Evolutionary conservation across 495 filamentous ascomycete species (phyloP).

Genomic region (Aspergillus leporis): DNA sequence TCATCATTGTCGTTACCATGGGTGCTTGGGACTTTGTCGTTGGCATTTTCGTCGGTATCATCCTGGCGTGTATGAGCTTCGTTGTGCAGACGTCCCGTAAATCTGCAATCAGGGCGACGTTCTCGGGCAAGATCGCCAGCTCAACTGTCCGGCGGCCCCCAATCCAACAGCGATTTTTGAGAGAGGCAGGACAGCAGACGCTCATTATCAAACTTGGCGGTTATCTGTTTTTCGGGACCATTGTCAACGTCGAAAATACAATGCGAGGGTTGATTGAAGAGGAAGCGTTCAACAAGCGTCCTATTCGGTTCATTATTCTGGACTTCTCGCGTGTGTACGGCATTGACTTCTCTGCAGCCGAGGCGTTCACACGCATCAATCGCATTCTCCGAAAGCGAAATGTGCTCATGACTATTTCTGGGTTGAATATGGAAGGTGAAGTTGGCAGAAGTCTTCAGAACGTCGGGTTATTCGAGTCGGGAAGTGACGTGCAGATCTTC

Average conservation of each 20-base stretch:
- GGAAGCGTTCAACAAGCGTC: conserved; percentile 69
- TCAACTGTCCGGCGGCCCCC: conserved; percentile 91
- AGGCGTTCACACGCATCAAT: conserved; percentile 90
- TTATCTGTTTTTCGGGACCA: conserved; percentile 95
- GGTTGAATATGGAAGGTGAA: conserved; percentile 68
- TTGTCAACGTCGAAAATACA: conserved; percentile 87
- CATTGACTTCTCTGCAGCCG: conserved; percentile 91
- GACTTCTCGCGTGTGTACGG: conserved; percentile 89
- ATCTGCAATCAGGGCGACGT: conserved; percentile 82
- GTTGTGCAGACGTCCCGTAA: conserved; percentile 89
- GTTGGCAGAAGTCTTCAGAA: conserved; percentile 76
- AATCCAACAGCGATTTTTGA: conserved; percentile 82
- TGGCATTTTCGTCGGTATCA: conserved; percentile 88
- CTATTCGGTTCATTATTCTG: conserved; percentile 87
- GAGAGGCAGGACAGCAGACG: conserved; percentile 82
- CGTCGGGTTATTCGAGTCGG: conserved; percentile 73
- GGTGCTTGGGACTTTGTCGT: conserved; percentile 94
- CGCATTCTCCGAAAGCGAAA: conserved; percentile 71
- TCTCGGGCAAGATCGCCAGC: conserved; percentile 80
- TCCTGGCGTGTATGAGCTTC: conserved; percentile 85
- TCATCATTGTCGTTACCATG: conserved; percentile 94
- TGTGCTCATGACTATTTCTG: conserved; percentile 78
- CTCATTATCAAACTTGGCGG: conserved; percentile 87
- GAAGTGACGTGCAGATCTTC: conserved; percentile 71
- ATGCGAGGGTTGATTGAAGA: conserved; percentile 80